Base-by-base conservation (phyloP, 2,329 filamentous ascomycete genomes). In the Colletotrichum sp. region DNA sequence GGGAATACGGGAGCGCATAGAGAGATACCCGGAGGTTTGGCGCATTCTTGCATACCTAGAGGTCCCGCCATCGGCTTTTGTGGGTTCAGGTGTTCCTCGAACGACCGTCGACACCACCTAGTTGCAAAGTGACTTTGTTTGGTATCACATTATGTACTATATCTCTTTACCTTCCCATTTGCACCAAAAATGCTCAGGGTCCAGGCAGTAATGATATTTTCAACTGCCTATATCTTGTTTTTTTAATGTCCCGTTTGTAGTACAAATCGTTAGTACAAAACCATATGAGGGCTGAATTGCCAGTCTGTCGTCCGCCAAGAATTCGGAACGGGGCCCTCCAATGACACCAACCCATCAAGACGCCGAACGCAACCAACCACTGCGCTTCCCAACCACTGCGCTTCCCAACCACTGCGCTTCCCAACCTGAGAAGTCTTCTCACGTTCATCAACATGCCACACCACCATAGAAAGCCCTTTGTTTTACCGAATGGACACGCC, bases 401-500 rank as follows among this genome's bases (percentile, higher is more conserved):
- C n/a, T n/a, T n/a, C n/a, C 18, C 49, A 52, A 39, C 24, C 39
- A 30, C 13, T 32, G 30, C 30, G 52, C 57, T 55, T 16, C 55
- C 32, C 39, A 34, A 6, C 28, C 21, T 21, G 36, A 21, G 36
- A 13, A 28, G 52, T 44, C 32, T 36, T 49, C 16, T 36, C 21
- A 24, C 63, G 28, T 36, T 63, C 34, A 12, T 52, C 65, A 49
- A 16, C 64, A 68, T 26, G n/a, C 16, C 34, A 24, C 36, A 44
- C n/a, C 28, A 49, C 24, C 21, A 24, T 21, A 39, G 13, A 13
- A 15, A 9, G 32, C 32, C 13, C 13, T 24, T 67, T 18, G 49
- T 24, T 57, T 86, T 85, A 94, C 79, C 94, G 91, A 78, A 95
- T 92, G 59, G 92, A 93, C 73, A 95, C 92, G 71, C 94, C 94